Evolutionary conservation across 495 filamentous ascomycete genomes (phyloP).

Genomic region (Durotheca rogersii): DNA sequence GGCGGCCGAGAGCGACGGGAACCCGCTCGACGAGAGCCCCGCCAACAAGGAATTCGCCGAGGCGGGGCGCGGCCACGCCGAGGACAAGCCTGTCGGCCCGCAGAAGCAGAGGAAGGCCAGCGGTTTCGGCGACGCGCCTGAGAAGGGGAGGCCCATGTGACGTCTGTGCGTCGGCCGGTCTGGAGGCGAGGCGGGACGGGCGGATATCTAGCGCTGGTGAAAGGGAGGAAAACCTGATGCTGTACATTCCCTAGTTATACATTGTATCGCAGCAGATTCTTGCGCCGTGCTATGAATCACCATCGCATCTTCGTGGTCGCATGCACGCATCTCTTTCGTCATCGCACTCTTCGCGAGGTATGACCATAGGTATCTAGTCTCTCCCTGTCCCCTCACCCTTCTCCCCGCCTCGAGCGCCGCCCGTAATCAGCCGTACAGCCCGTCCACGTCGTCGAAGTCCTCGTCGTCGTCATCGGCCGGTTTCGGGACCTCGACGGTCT

Average conservation of each 20-base stretch:
- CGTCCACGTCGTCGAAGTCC: conserved; percentile 70
- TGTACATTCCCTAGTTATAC: conserved; percentile 1
- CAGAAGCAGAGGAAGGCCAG: conserved; percentile 30
- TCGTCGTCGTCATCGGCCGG: conserved; percentile 59
- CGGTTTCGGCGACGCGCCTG: conserved; percentile 21
- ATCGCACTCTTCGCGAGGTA: too few relatives aligned
- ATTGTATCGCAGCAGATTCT: too few relatives aligned
- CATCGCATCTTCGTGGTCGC: too few relatives aligned
- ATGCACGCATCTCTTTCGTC: too few relatives aligned
- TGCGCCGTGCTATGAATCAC: too few relatives aligned
- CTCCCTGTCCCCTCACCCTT: conserved; percentile 17
- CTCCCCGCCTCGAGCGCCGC: background rate
- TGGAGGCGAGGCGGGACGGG: too few relatives aligned
- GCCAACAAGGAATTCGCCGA: conserved; percentile 38
- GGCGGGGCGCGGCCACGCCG: conserved; percentile 12
- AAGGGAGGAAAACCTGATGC: too few relatives aligned
- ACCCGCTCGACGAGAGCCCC: conserved; percentile 41
- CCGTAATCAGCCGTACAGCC: conserved; percentile 64
- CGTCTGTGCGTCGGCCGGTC: background rate
- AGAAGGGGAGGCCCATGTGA: conserved; percentile 26
- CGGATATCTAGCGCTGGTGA: too few relatives aligned
- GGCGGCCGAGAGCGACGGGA: conserved; percentile 31
- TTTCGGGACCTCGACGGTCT: conserved; percentile 44
- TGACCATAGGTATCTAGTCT: conserved; percentile 15
- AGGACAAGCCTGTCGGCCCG: conserved; percentile 18